Conservation (phyloP, 1,139 yeast species). For the Hyphopichia wangnamkhiaoensis region DNA sequence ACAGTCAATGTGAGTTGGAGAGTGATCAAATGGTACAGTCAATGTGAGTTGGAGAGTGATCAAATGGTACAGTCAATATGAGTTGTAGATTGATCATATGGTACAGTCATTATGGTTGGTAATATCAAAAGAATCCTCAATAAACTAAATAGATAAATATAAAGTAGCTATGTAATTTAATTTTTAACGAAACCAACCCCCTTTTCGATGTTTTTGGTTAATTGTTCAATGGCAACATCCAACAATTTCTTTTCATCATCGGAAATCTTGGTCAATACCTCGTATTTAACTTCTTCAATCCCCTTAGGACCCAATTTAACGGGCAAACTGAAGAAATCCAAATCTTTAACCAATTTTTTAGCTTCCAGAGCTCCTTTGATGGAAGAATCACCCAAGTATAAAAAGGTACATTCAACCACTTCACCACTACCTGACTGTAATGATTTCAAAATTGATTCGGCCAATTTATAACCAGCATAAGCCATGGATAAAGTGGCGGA, state of each 20-base stretch:
- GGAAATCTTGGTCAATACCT: conserved; percentile 53
- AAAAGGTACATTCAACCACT: conserved; percentile 77
- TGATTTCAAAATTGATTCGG: conserved; percentile 82
- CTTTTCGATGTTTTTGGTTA: conserved; percentile 66
- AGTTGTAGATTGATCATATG: too few relatives aligned
- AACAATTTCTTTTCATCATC: conserved; percentile 73
- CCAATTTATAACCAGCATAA: conserved; percentile 94
- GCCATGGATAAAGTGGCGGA: conserved; percentile 99
- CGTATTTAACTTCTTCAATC: conserved; percentile 62
- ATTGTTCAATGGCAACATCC: conserved; percentile 80
- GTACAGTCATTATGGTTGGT: too few relatives aligned
- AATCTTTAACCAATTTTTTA: conserved; percentile 70
- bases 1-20: too few relatives aligned
- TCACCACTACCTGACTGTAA: conserved; percentile 58
- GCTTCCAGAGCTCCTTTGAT: conserved; percentile 73
- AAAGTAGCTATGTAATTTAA: too few relatives aligned
- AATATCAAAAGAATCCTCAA: too few relatives aligned
- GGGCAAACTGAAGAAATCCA: conserved; percentile 91
- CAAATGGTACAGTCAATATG: too few relatives aligned
- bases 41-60: too few relatives aligned
- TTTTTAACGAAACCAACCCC: conserved; percentile 55
- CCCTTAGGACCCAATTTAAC: conserved; percentile 90
- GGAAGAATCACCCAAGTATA: conserved; percentile 42
- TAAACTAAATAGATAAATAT: too few relatives aligned
- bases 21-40: too few relatives aligned